A percentile compares a stretch with the other conserved stretches of the same genome.
These are phyloP conservation scores for Theileria equi DNA, from an alignment of 169 alveolate genomes.

Conservation along the genomic window DNA sequence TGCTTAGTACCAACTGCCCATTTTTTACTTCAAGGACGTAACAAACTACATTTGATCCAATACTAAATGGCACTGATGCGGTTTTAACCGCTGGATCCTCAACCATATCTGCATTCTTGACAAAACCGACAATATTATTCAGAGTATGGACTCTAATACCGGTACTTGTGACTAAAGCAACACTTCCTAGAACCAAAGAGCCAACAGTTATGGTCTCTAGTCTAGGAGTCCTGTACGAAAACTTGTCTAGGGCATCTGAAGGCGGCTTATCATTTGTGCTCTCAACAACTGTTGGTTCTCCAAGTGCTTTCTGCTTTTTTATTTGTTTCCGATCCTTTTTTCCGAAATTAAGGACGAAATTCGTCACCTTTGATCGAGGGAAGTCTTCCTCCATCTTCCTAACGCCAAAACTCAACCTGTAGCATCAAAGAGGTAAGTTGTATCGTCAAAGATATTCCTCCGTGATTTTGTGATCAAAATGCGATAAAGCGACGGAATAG, in stretches of 20 bases:
- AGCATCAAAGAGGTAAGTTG: no score
- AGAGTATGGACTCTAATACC: slow-evolving; percentile 55
- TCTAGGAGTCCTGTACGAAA: slow-evolving; percentile 33
- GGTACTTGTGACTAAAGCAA: slow-evolving; percentile 42
- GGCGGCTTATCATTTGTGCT: not conserved
- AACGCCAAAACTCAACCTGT: no score
- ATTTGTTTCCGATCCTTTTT: not conserved
- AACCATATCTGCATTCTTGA: slow-evolving; percentile 25
- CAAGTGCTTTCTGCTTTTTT: not conserved
- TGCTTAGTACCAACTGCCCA: slow-evolving; percentile 17
- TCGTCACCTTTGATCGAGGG: slow-evolving; percentile 53
- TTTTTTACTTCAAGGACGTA: slow-evolving; percentile 54
- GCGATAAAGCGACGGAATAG: no score
- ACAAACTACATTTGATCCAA: slow-evolving; percentile 58
- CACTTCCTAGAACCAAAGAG: slow-evolving; percentile 51
- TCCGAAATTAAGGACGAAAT: slow-evolving; percentile 13
- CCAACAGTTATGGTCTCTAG: slow-evolving; percentile 42
- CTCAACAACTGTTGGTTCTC: not conserved
- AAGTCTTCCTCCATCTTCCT: slow-evolving; percentile 52
- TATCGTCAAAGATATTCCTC: no score
- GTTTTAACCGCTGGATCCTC: slow-evolving; percentile 17
- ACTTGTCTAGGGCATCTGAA: not conserved
- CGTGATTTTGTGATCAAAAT: no score
- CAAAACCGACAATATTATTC: slow-evolving; percentile 44
- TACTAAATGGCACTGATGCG: slow-evolving; percentile 6